A percentile compares a stretch with the other conserved stretches of the same genome.
Conservation (phyloP, 1,284 basidiomycete species). For the Termitomyces sp. region DNA sequence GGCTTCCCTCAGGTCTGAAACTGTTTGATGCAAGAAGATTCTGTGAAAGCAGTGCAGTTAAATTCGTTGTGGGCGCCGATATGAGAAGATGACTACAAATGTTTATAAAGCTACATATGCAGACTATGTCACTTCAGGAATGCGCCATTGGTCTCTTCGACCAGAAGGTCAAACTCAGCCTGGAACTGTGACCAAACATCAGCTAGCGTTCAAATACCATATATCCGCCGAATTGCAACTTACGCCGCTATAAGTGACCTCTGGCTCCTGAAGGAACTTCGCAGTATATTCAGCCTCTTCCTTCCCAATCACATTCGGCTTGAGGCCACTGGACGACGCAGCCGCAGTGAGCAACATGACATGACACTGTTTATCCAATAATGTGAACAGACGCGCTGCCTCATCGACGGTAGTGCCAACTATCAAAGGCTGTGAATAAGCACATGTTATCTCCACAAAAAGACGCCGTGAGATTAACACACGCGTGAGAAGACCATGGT, state of each 20-base stretch:
- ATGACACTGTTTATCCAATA: constrained; percentile 31
- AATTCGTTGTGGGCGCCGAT: neutral
- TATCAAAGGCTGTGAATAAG: neutral
- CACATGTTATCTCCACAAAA: neutral
- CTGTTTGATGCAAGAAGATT: no score
- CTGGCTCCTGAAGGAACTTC: constrained; percentile 19
- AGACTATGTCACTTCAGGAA: constrained; percentile 20
- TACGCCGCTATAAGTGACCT: constrained; percentile 20
- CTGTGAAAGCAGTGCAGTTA: neutral
- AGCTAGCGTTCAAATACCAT: neutral
- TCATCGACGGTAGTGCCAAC: constrained; percentile 23
- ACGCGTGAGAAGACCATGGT: constrained; percentile 49
- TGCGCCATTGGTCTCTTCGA: constrained; percentile 24
- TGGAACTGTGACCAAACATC: neutral
- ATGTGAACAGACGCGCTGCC: constrained; percentile 18
- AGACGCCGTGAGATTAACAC: neutral
- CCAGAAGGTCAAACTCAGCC: constrained; percentile 20
- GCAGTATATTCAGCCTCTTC: constrained; percentile 23
- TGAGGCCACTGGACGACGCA: constrained; percentile 27
- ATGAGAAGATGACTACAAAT: neutral
- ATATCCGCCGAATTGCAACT: constrained; percentile 4
- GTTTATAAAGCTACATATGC: neutral
- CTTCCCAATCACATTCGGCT: constrained; percentile 24
- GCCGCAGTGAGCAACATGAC: constrained; percentile 43
- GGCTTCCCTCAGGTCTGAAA: no score